Conservation (phyloP, 148 eudicot genomes). For the Gaultheria prostrata region DNA sequence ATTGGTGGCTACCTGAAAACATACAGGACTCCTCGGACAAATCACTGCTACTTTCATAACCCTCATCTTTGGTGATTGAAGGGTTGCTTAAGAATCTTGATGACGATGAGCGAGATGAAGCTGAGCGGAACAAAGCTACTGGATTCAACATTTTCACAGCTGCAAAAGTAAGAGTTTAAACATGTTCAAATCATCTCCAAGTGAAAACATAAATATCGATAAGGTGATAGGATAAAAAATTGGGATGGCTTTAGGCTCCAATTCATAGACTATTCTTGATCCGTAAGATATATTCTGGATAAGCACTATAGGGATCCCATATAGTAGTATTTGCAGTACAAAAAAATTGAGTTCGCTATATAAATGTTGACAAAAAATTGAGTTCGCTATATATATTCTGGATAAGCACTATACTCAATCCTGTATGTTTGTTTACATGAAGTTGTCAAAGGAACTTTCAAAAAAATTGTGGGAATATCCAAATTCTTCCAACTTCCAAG, state of each 20-base stretch:
- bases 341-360: not conserved
- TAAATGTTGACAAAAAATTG: not conserved
- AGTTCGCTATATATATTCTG: not conserved
- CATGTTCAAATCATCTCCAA: not conserved
- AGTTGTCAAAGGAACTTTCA: not conserved
- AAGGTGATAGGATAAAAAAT: not conserved
- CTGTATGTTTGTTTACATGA: not conserved
- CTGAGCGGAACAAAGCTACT: slow-evolving; percentile 77
- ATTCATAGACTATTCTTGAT: not conserved
- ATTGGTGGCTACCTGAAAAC: slow-evolving; percentile 76
- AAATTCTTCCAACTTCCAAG: not conserved
- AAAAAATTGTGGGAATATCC: not conserved
- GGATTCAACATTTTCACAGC: slow-evolving; percentile 90
- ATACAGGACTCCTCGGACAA: slow-evolving; percentile 64
- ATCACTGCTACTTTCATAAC: slow-evolving; percentile 60
- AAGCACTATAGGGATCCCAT: not conserved
- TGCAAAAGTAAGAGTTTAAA: slow-evolving; percentile 29
- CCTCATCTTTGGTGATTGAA: slow-evolving; percentile 65
- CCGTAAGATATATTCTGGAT: not conserved
- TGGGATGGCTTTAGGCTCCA: not conserved
- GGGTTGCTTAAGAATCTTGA: slow-evolving; percentile 62
- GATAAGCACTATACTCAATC: not conserved
- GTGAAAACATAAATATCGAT: not conserved
- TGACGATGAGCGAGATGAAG: slow-evolving; percentile 85
- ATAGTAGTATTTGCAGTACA: not conserved